Conservation (phyloP, 2,329 filamentous ascomycete genomes). For the Colletotrichum tanaceti region DNA sequence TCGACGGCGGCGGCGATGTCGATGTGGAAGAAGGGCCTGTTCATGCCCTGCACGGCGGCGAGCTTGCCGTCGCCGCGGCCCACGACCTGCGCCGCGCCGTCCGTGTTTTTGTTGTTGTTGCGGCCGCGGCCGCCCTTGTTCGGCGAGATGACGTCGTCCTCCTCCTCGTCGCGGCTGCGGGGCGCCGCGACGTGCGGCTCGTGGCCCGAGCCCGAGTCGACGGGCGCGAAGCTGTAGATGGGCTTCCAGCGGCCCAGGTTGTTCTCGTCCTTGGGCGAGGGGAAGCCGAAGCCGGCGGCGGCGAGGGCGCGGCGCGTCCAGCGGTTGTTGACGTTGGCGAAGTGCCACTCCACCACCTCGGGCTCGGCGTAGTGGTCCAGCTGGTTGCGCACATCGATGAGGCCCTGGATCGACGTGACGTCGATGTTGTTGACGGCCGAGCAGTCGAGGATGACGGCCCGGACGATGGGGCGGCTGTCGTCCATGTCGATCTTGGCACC, state of each 20-base stretch:
- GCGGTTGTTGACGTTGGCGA: conserved; percentile 65
- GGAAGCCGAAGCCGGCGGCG: conserved; percentile 66
- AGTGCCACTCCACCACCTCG: conserved; percentile 62
- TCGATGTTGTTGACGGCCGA: conserved; percentile 68
- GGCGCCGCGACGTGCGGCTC: conserved; percentile 33
- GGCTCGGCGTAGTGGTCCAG: conserved; percentile 65
- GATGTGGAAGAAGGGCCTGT: conserved; percentile 65
- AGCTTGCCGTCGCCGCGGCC: conserved; percentile 43
- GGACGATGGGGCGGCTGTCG: conserved; percentile 59
- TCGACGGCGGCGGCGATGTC: conserved; percentile 63
- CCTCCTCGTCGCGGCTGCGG: conserved; percentile 41
- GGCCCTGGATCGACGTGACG: conserved; percentile 66
- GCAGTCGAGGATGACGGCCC: conserved; percentile 68
- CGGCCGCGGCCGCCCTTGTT: too few relatives aligned
- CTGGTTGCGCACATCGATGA: conserved; percentile 66
- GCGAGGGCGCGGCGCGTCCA: conserved; percentile 69
- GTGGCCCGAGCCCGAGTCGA: conserved; percentile 30
- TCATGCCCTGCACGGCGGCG: conserved; percentile 57
- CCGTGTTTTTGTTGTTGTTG: not conserved
- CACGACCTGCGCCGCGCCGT: conserved; percentile 41
- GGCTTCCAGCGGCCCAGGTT: conserved; percentile 49
- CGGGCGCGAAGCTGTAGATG: conserved; percentile 50
- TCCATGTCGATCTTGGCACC: conserved; percentile 47
- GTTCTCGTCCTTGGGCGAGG: conserved; percentile 45
- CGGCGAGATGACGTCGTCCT: conserved; percentile 40